A percentile compares a stretch with the other conserved stretches of the same genome.
phyloP scores from a whole-genome alignment of 2,329 filamentous ascomycete genomes.

The Epichloe glyceriae region DNA sequence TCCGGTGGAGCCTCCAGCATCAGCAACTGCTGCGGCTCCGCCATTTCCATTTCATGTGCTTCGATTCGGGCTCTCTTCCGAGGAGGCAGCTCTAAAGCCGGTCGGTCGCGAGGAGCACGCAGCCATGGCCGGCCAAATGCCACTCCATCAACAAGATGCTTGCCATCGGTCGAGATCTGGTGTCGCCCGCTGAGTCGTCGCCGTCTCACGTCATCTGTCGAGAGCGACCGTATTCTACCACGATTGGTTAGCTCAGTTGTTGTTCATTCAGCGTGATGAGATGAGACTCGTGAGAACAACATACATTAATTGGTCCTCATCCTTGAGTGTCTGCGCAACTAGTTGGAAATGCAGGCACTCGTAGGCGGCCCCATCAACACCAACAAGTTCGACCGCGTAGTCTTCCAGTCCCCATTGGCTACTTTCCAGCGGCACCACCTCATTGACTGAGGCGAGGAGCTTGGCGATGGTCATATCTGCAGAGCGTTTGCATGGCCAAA shows the following conservation, averaged over 20 bases:
- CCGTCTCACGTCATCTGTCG: conserved; percentile 59
- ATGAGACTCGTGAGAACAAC: conserved; percentile 18
- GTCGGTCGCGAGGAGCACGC: conserved; percentile 44
- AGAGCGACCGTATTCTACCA: conserved; percentile 61
- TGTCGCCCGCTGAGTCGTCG: conserved; percentile 63
- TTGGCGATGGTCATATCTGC: conserved; percentile 58
- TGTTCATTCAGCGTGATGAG: not conserved
- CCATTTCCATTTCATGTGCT: conserved; percentile 21
- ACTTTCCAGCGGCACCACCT: conserved; percentile 68
- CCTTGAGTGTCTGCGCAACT: conserved; percentile 56
- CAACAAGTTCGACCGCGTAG: conserved; percentile 65
- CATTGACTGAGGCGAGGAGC: conserved; percentile 67
- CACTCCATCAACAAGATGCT: conserved; percentile 72
- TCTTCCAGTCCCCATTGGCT: conserved; percentile 78
- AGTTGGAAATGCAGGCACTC: conserved; percentile 81
- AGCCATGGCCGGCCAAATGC: conserved; percentile 68
- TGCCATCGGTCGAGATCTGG: conserved; percentile 69
- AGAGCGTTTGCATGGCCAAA: conserved; percentile 52
- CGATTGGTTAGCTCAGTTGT: not conserved
- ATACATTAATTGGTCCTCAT: conserved; percentile 74
- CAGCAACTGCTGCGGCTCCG: conserved; percentile 14
- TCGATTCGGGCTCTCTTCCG: conserved; percentile 51
- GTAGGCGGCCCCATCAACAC: conserved; percentile 45
- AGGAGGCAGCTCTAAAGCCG: conserved; percentile 57
- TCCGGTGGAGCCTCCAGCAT: conserved; percentile 21